Base-by-base conservation (phyloP, 306 rosid species). In the Astragalus glycyphyllos region DNA sequence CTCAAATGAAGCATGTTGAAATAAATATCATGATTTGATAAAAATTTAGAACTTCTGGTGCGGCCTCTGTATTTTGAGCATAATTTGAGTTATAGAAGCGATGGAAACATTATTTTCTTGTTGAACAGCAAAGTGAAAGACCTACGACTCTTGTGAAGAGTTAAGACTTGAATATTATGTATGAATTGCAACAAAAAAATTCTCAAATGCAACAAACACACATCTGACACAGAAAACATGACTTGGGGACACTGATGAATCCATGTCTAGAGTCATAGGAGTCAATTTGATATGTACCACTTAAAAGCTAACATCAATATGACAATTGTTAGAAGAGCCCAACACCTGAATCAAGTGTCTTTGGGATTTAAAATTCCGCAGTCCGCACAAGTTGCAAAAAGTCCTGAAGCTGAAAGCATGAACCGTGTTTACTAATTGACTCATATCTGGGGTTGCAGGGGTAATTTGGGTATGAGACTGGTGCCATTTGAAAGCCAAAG, bases 241-340 rank as follows among this genome's bases (percentile, higher is more conserved):
- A 35, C n/a, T 12, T 34, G n/a, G 64, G 45, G 16, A 32, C 17
- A 32, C 11, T 58, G 12, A 34, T 13, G 26, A 58, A 13, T 20
- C 15, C 64, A 13, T 58, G 7, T 58, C 12, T 37, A 1, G 31
- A 13, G 11, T 11, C 7, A 8, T 49, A 49, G 26, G 56, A 12
- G 2, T 11, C 50, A 46, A 11, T n/a, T n/a, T n/a, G n/a, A n/a
- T 16, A 15, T 50, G 31, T 46, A 5, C 11, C 47, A 8, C 16
- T 59, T 8, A 59, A 59, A 59, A 59, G 31, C 48, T 38, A 35
- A 58, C n/a, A 58, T 9, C 29, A 14, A 58, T 58, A 35, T 35
- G 29, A 58, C 46, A 35, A 35, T 14, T 34, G 48, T 44, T 44
- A 44, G 29, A 58, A 58, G 46, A 58, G n/a, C 26, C 65, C 65